A percentile compares a stretch with the other conserved stretches of the same genome.
phyloP scores from a whole-genome alignment of 305 asterid species.

The Fraxinus albicans region DNA sequence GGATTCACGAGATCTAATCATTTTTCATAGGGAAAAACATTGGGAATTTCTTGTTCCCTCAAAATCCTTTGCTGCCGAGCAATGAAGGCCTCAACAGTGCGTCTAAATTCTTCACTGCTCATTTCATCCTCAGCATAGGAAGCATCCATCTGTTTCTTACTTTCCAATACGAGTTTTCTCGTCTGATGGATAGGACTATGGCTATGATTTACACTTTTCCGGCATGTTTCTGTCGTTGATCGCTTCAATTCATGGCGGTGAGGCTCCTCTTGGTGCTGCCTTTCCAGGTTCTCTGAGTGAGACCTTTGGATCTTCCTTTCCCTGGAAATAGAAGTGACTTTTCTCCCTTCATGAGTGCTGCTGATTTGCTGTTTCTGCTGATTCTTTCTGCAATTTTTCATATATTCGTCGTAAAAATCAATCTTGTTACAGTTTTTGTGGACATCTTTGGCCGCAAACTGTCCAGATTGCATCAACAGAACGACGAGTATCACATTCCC shows the following conservation, averaged over 20 bases:
- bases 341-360: background rate
- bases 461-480: slow-evolving; percentile 57
- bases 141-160: background rate
- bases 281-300: slow-evolving; percentile 39
- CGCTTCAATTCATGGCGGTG: slow-evolving; percentile 43
- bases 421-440: slow-evolving; percentile 10
- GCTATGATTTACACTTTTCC: slow-evolving; percentile 15
- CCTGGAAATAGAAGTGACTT: background rate
- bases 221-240: slow-evolving; percentile 46
- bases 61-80: slow-evolving; percentile 77
- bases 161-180: background rate
- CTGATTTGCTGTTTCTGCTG: background rate
- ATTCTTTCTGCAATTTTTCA: slow-evolving; percentile 42
- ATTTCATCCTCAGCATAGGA: slow-evolving; percentile 43
- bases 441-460: slow-evolving; percentile 28
- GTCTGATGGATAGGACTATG: background rate
- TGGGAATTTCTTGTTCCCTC: slow-evolving; percentile 59
- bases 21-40: background rate
- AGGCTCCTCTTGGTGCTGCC: slow-evolving; percentile 12
- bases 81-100: slow-evolving; percentile 75
- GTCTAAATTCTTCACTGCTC: slow-evolving; percentile 77
- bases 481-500: slow-evolving; percentile 66
- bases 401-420: slow-evolving; percentile 71
- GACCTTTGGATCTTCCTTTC: slow-evolving; percentile 32
- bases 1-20: background rate